Base-by-base conservation (phyloP, 2,329 filamentous ascomycete genomes). In the Ambrosiella xylebori region DNA sequence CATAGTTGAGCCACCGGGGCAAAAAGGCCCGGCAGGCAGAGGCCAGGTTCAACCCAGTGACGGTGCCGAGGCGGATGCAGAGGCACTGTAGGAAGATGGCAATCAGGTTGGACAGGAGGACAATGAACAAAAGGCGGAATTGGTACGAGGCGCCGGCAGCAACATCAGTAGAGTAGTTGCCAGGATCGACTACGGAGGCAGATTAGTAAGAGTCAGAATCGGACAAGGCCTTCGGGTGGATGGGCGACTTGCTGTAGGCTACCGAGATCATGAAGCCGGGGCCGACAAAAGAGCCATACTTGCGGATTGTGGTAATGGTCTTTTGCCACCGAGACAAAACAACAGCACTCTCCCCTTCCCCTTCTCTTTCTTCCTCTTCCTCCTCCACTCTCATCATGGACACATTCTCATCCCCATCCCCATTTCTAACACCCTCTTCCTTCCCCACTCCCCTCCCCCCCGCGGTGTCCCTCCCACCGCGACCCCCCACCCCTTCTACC, bases 141-240 rank as follows among this genome's bases (percentile, higher is more conserved):
- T 75, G 76, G 66, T 82, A 85, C 0, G 76, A 74, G 3, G 84
- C 80, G 57, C 84, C 84, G 51, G 83, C 83, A 7, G 81, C 78
- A 53, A 86, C 79, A 66, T 83, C 83, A 17, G 84, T 86, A 1
- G 83, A 75, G 65, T 86, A 87, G 67, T 87, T 86, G 60, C 81
- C 81, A 55, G 75, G 78, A 61, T 80, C 78, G 63, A 80, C 74
- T 76, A 57, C 1, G 13, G 3, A 12, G 19, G 40, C 50, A 8
- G 38, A 55, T 54, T 36, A 56, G 49, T 52, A 19, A 39, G 40
- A 35, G n/a, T n/a, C 11, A 12, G 17, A 56, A 36, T 27, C 27
- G 27, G 27, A 8, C 52, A 11, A 11, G 44, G 6, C 19, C 15
- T 49, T 8, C 15, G 8, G 47, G 9, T 38, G 55, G 27, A 27